Percentiles rank a stretch among this genome's conserved stretches.
Evolutionary conservation across 345 rosid species (phyloP).

Genomic region (Populus nigra): DNA sequence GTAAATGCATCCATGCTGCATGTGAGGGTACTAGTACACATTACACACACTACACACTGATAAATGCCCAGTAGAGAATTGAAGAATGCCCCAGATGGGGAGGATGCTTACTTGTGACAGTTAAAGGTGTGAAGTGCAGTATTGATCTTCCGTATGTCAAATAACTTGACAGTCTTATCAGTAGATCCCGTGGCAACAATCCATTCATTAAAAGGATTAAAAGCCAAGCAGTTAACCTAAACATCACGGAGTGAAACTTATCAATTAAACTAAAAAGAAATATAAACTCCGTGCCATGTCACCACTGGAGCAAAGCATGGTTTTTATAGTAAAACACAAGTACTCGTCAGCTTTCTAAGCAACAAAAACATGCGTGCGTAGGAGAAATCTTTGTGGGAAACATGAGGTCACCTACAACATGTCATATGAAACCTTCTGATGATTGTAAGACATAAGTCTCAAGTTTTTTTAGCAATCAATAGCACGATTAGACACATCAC

Average conservation of each 20-base stretch:
- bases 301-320: not conserved
- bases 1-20: not conserved
- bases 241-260: not conserved
- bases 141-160: constrained; percentile 86
- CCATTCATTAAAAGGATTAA: constrained; percentile 99
- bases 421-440: not conserved
- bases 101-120: constrained; percentile 75
- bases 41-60: not conserved
- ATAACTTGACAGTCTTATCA: constrained; percentile 92
- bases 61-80: not conserved
- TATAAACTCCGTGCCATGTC: not conserved
- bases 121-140: constrained; percentile 88
- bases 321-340: not conserved
- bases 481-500: not conserved
- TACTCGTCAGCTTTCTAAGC: not conserved
- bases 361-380: not conserved
- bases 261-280: not conserved
- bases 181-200: constrained; percentile 98
- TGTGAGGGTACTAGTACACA: not conserved
- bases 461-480: not conserved
- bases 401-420: not conserved
- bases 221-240: constrained; percentile 96
- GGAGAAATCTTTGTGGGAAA: not conserved
- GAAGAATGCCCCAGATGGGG: not conserved
- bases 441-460: not conserved